Evolutionary conservation across 2,329 filamentous ascomycete genomes (phyloP), one percentile per base, ranked within the genome.

Genomic region (Ophiobolus disseminans): DNA sequence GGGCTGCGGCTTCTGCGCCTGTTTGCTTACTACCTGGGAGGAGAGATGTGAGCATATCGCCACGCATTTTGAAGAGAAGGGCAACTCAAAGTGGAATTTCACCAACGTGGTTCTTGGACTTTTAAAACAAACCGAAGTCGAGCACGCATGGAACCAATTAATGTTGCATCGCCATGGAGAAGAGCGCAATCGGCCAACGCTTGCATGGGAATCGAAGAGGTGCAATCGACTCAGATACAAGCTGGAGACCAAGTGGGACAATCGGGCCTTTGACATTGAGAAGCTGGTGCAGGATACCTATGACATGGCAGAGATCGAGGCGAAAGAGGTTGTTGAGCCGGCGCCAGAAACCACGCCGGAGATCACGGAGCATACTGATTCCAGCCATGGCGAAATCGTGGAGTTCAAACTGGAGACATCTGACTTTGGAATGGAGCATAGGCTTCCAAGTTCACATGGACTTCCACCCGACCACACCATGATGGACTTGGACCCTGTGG

Each of bases 1-100:
- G 82, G 86, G 84, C 1, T 88, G 86, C 56, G 86, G 86, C 20
- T 87, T 88, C 70, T 88, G 86, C 60, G 85, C 82, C 3, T 81
- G 80, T 13, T 77, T 87, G 32, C 79, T 86, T 48, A 80, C 83
- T 13, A 83, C 84, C 10, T 82, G 84, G 56, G 85, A 87, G 64
- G 83, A 86, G 45, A 83, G 87, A 61, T 85, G 87, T 52, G 84
- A 87, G 62, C 86, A 88, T 57, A 84, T 88, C 25, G 85, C 85
- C 16, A 76, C 80, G n/a, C 86, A 88, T 59, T 88, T 86, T 60
- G 86, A 87, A 65, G 80, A 84, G 70, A 84, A 82, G 53, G 85
- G 85, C 21, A 56, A 57, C 62, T 75, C 77, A 16, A 85, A 88
- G 58, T 88, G 85, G 86, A 83, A 86, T 74, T 86, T 87, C 63